Evolutionary conservation across 306 rosid species (phyloP).

Genomic region (Pyrus betulifolia): DNA sequence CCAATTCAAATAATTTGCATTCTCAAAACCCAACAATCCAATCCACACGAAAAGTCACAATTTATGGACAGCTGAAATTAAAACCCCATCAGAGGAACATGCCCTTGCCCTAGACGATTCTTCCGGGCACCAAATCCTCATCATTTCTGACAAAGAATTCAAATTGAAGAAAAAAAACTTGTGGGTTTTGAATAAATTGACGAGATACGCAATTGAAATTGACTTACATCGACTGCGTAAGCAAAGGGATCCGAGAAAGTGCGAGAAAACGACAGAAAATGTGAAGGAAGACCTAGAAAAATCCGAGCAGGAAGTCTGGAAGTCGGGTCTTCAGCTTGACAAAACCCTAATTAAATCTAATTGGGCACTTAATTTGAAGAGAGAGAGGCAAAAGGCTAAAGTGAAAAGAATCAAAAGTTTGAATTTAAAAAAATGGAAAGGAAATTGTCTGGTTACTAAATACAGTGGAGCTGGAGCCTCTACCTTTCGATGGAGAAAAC

Average conservation of each 20-base stretch:
- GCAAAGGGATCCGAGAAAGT: neutral
- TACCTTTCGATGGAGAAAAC: neutral
- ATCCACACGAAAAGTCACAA: neutral
- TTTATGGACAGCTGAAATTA: neutral
- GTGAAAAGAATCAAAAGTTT: neutral
- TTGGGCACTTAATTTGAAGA: conserved; percentile 9
- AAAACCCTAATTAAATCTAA: conserved; percentile 20
- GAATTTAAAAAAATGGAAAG: neutral
- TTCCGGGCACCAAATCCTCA: neutral
- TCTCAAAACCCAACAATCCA: neutral
- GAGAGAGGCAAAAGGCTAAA: neutral
- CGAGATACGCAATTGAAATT: neutral
- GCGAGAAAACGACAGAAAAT: conserved; percentile 13
- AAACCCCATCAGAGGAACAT: conserved; percentile 10
- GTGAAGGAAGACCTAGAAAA: conserved; percentile 1
- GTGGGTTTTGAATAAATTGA: conserved; percentile 9
- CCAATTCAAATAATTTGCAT: conserved; percentile 10
- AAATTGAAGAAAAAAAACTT: neutral
- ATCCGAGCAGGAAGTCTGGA: conserved; percentile 11
- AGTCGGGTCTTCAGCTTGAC: conserved; percentile 5
- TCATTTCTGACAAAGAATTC: neutral
- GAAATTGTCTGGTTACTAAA: neutral
- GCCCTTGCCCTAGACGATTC: neutral
- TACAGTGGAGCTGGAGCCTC: neutral
- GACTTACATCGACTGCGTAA: conserved; percentile 28